phyloP scores from a whole-genome alignment of 106 monocot genomes.

The Ottelia alismoides region DNA sequence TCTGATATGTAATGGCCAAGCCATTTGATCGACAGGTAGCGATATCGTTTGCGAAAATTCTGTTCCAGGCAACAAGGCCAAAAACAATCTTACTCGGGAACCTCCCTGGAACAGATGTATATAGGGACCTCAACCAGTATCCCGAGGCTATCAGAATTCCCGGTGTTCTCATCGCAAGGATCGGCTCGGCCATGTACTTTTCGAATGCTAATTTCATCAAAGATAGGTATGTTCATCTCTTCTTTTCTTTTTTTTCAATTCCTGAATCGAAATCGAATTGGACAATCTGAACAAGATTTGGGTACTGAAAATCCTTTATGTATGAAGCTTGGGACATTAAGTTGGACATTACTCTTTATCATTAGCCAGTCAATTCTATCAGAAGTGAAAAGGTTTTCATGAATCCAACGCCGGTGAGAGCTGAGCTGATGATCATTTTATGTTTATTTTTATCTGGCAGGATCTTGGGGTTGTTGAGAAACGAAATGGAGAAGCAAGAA shows the following conservation, averaged over 20 bases:
- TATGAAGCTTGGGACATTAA: not conserved
- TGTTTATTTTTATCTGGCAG: not conserved
- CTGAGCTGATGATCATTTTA: not conserved
- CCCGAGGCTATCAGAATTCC: conserved; percentile 54
- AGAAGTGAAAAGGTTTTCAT: too few species aligned
- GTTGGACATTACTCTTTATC: not conserved
- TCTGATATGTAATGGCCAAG: not conserved
- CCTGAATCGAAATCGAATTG: too few species aligned
- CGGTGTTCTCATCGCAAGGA: conserved; percentile 57
- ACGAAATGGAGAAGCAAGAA: conserved; percentile 14
- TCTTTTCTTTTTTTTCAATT: too few species aligned
- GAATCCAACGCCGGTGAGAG: too few species aligned
- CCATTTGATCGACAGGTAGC: conserved; percentile 46
- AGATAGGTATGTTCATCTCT: conserved; percentile 62
- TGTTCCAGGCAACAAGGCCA: conserved; percentile 74
- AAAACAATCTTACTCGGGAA: conserved; percentile 65
- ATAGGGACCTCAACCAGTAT: conserved; percentile 62
- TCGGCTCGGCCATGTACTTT: conserved; percentile 87
- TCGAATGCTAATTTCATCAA: conserved; percentile 66
- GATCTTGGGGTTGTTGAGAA: conserved; percentile 17
- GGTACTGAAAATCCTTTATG: not conserved
- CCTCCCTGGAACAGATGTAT: conserved; percentile 59
- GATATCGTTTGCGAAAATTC: conserved; percentile 64
- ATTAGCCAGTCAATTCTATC: too few species aligned
- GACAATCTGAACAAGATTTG: not conserved